Evolutionary conservation across 2,329 filamentous ascomycete species (phyloP), one percentile per base, ranked within the genome.

Genomic region (Cylindrodendrum hubeiense): DNA sequence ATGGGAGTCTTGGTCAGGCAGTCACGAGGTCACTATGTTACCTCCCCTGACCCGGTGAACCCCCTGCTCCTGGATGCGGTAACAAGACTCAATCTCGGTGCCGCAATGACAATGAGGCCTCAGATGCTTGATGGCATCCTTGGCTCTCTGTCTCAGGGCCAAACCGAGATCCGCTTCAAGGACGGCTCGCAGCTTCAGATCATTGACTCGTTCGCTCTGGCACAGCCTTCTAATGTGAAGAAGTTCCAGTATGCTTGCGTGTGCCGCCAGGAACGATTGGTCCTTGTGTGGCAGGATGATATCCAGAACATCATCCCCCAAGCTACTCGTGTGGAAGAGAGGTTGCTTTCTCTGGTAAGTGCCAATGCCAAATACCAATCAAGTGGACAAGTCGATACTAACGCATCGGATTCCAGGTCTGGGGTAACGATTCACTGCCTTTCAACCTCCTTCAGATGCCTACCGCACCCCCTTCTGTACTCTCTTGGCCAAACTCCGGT

Each of bases 161-260:
- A 61, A 8, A 55, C 51, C 3, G 59, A 61, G 33, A 51, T 61
- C 8, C 59, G 59, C 4, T 61, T 61, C 59, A 61, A 61, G 26
- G 59, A 55, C 8, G 59, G 59, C 5, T 61, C 59, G 5, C 59
- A 61, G 22, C 51, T 61, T 26, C 51, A 61, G 33, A 55, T 61
- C 46, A 39, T 61, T 19, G 59, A 61, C 1, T 61, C 59, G 0
- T 6, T 61, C 15, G 19, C 59, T 3, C 21, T 55, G 24, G 59
- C 51, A 2, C 59, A 55, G 21, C 37, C 51, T 22, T 61, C 51
- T 28, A 55, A 33, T 2, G 43, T n/a, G n/a, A n/a, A n/a, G 19
- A 61, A 61, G 43, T 61, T 61, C 21, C 59, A 61, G n/a, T 61
- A 61, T 34, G 59, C 51, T 8, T 55, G 59, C 3, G 51, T 61